A percentile compares a stretch with the other conserved stretches of the same genome.
Evolutionary conservation across 2,329 filamentous ascomycete species (phyloP).

Genomic region (Fusarium denticulatum): DNA sequence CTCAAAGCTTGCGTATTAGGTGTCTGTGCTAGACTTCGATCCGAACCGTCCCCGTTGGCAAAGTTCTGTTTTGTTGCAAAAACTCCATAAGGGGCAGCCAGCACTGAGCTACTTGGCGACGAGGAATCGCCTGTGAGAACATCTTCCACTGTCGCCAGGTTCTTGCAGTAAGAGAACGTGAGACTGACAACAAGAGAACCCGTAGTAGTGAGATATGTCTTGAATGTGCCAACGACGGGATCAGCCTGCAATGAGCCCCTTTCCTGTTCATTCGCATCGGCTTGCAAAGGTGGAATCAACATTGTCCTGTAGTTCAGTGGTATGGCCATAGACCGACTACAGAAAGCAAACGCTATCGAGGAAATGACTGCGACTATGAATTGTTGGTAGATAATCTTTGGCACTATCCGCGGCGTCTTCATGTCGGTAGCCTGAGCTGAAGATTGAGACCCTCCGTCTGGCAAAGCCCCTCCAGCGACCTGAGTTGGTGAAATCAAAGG

Average conservation of each 20-base stretch:
- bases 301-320: slow-evolving; percentile 64
- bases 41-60: slow-evolving; percentile 43
- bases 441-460: slow-evolving; percentile 44
- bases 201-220: slow-evolving; percentile 65
- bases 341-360: slow-evolving; percentile 62
- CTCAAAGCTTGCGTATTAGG: slow-evolving; percentile 63
- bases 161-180: slow-evolving; percentile 58
- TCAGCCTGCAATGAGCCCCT: slow-evolving; percentile 27
- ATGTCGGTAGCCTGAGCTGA: slow-evolving; percentile 44
- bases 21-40: slow-evolving; percentile 55
- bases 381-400: slow-evolving; percentile 62
- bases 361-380: slow-evolving; percentile 64
- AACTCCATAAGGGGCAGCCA: slow-evolving; percentile 65
- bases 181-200: slow-evolving; percentile 63
- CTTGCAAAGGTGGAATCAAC: slow-evolving; percentile 52
- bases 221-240: slow-evolving; percentile 60
- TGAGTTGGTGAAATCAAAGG: slow-evolving; percentile 34
- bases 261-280: slow-evolving; percentile 26
- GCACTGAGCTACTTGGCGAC: slow-evolving; percentile 56
- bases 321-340: slow-evolving; percentile 58
- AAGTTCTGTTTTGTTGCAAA: slow-evolving; percentile 44
- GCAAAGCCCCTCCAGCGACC: slow-evolving; percentile 5
- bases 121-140: slow-evolving; percentile 52
- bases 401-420: slow-evolving; percentile 37
- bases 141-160: slow-evolving; percentile 59